A percentile compares a stretch with the other conserved stretches of the same genome.
Evolutionary conservation across 768 basidiomycete species (phyloP).

Genomic region (Mycena rosella): DNA sequence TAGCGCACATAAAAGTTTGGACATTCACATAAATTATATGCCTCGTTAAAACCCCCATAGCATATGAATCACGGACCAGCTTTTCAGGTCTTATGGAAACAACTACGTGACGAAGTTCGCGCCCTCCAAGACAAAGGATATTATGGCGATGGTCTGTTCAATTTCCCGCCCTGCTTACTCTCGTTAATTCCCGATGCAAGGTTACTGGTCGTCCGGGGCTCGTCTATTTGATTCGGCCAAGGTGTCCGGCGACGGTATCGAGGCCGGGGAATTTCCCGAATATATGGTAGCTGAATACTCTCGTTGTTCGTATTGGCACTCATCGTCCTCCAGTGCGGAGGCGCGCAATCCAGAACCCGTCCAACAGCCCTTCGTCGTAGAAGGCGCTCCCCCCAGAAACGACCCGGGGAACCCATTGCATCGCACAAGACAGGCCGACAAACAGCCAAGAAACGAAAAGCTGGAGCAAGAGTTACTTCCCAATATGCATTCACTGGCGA

Average conservation of each 20-base stretch:
- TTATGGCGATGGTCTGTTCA: slow-evolving; percentile 78
- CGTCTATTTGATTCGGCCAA: slow-evolving; percentile 75
- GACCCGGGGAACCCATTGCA: slow-evolving; percentile 57
- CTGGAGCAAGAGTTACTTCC: slow-evolving; percentile 75
- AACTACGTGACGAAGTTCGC: slow-evolving; percentile 73
- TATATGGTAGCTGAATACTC: slow-evolving; percentile 66
- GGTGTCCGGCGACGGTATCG: slow-evolving; percentile 64
- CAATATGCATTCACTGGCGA: slow-evolving; percentile 70
- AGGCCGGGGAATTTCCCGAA: slow-evolving; percentile 76
- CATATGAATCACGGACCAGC: slow-evolving; percentile 85
- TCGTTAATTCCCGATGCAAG: slow-evolving; percentile 49
- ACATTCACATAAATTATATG: not conserved
- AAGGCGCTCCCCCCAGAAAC: slow-evolving; percentile 39
- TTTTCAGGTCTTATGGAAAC: slow-evolving; percentile 82
- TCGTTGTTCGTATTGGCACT: not conserved
- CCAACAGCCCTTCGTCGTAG: slow-evolving; percentile 63
- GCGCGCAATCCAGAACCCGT: slow-evolving; percentile 75
- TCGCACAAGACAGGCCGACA: slow-evolving; percentile 72
- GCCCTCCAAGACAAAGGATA: slow-evolving; percentile 81
- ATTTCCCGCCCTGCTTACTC: not conserved
- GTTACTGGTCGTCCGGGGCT: slow-evolving; percentile 86
- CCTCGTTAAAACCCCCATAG: slow-evolving; percentile 48
- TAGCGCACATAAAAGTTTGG: slow-evolving; percentile 84
- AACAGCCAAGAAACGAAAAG: slow-evolving; percentile 76
- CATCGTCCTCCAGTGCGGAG: slow-evolving; percentile 72